Evolutionary conservation across 352 stramenopile genomes (phyloP), one percentile per base, ranked within the genome.

Genomic region (Pythium aquatile): DNA sequence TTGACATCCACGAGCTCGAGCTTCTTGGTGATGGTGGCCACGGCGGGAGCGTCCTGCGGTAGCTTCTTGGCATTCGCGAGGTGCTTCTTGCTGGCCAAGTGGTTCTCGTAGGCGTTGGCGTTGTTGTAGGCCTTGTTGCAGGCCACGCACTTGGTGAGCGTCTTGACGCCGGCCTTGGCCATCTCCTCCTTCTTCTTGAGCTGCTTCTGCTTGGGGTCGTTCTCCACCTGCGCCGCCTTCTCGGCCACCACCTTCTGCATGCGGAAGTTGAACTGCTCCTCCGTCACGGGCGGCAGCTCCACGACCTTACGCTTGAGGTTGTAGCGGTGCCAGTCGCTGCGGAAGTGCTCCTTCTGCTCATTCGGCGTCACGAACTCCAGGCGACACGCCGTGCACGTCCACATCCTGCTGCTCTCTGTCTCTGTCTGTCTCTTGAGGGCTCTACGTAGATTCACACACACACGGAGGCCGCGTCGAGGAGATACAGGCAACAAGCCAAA

Each of bases 301-400:
- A 97, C 92, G 53, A 99, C 94, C 66, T 98, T 98, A 65, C 97
- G 94, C 88, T 98, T 98, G 46, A 99, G 87, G 62, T 97, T 97
- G 75, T 97, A 97, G 58, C 87, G 93, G 74, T 99, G 97, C 96
- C 96, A 99, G 73, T 99, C 96, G 63, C 90, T 91, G 73, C 97
- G 98, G 77, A 97, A 97, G 78, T 97, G 93, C 28, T 93, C 86
- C 67, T 88, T 93, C 73, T 96, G 87, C 65, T 83, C 75, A 49
- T 69, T 68, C 40, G 77, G 75, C 53, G 77, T 70, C 53, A 58
- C 64, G 52, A 96, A 96, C 68, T 80, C 72, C 61, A 91, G 69
- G 44, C 82, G 77, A 70, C 87, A 96, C 28, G 87, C 87, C 39
- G 83, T 94, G 57, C 87, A 96, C 58, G 85, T 96, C 65, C 78